phyloP scores from a whole-genome alignment of 1,139 yeast genomes.

The Wickerhamomyces sp. region DNA sequence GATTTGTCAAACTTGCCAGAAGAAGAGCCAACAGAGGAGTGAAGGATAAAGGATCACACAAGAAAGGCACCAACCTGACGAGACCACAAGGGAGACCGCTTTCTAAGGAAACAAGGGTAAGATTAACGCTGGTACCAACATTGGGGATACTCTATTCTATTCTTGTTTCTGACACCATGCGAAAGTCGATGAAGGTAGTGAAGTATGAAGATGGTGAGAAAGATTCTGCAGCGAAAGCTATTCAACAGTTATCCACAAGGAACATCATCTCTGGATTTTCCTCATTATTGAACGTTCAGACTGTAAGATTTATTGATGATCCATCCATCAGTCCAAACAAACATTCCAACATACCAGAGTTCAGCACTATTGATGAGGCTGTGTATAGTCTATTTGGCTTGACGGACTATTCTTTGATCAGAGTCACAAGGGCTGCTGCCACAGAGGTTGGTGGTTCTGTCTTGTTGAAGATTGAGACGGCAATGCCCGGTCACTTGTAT shows the following conservation, averaged over 20 bases:
- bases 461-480: slow-evolving; percentile 48
- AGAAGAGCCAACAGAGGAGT: slow-evolving; percentile 15
- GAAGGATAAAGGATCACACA: slow-evolving; percentile 12
- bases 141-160: slow-evolving; percentile 39
- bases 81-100: slow-evolving; percentile 47
- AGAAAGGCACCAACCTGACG: slow-evolving; percentile 10
- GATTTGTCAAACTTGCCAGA: slow-evolving; percentile 19
- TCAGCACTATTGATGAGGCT: slow-evolving; percentile 43
- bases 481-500: slow-evolving; percentile 46
- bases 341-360: slow-evolving; percentile 36
- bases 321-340: slow-evolving; percentile 17
- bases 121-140: slow-evolving; percentile 41
- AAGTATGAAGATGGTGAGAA: slow-evolving; percentile 14
- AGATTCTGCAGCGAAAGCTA: slow-evolving; percentile 12
- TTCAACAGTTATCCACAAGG: slow-evolving; percentile 17
- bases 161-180: slow-evolving; percentile 35
- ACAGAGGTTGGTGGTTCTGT: slow-evolving; percentile 46
- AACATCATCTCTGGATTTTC: slow-evolving; percentile 19
- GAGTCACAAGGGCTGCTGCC: slow-evolving; percentile 53
- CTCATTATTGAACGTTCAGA: slow-evolving; percentile 19
- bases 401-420: slow-evolving; percentile 38
- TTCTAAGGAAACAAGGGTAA: slow-evolving; percentile 47
- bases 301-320: slow-evolving; percentile 16
- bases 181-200: slow-evolving; percentile 22
- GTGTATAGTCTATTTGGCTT: slow-evolving; percentile 37